Base-by-base conservation (phyloP, 495 filamentous ascomycete species). In the Glarea lozoyensis region DNA sequence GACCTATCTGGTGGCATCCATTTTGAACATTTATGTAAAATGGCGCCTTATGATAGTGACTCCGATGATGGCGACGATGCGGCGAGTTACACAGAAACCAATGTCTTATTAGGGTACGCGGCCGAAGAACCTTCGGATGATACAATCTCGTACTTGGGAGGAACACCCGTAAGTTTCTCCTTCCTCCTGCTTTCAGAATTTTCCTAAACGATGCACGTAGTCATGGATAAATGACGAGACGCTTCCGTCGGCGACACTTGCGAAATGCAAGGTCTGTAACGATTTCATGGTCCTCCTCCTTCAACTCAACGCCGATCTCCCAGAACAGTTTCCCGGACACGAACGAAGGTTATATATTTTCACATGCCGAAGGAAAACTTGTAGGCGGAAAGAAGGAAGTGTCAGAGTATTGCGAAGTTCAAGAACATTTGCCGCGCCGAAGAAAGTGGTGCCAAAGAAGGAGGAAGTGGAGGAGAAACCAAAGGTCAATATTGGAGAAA, bases 281-380 rank as follows among this genome's bases (percentile, higher is more conserved):
- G 72, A 74, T 22, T 60, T 86, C 30, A 88, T 96, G 81, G 71
- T 78, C 0, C 70, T 96, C 3, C 75, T 97, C 10, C 74, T 99
- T 31, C 87, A 97, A 61, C 70, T 99, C 32, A 86, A 99, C 63
- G 90, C 79, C 53, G 88, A 94, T 47, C 69, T 99, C 27, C 88
- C 86, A 15, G 82, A 93, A 27, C 69, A 75, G 25, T 94, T 93
- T 57, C 84, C 85, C 15, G 78, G 77, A 18, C 82, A 97, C 57
- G 88, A 96, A 57, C 67, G 92, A 40, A 74, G 90, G 33, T 56
- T 97, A 29, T 96, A 95, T 54, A 65, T 97, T 10, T 88, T 88
- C 55, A 70, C 71, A 30, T 99, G 92, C 58, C 72, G 73, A 40
- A 68, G 76, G 40, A 90, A 86, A 59, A 67, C 78, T 16, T 99